These are phyloP conservation scores for Lagenaria siceraria DNA, from an alignment of 306 rosid species.

Conservation along the genomic window DNA sequence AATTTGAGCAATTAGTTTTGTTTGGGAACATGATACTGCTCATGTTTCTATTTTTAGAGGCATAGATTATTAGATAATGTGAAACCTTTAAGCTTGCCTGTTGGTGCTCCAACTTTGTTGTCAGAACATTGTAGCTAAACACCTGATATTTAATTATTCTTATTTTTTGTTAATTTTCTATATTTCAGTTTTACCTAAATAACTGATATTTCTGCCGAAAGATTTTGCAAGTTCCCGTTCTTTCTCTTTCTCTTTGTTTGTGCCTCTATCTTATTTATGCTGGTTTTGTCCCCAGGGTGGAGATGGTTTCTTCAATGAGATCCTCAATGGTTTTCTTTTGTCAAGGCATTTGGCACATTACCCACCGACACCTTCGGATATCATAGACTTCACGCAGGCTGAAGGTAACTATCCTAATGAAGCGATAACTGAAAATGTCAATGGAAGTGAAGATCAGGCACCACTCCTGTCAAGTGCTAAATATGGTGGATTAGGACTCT, in stretches of 20 bases:
- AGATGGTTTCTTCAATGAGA: constrained; percentile 96
- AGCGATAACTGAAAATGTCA: constrained; percentile 19
- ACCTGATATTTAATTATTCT: not conserved
- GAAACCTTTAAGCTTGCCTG: not conserved
- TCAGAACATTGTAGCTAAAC: not conserved
- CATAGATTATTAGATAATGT: not conserved
- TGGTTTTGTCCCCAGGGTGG: constrained; percentile 51
- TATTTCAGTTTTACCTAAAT: not conserved
- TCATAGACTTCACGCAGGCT: constrained; percentile 26
- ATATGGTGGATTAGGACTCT: constrained; percentile 20
- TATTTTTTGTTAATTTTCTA: not conserved
- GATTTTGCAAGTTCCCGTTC: not conserved
- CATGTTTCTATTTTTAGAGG: not conserved
- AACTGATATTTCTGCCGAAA: not conserved
- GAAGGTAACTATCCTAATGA: constrained; percentile 31
- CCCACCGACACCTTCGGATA: constrained; percentile 73
- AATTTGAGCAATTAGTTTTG: not conserved
- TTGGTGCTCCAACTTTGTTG: not conserved
- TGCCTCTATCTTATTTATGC: not conserved
- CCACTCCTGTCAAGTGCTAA: constrained; percentile 43
- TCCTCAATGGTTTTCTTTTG: constrained; percentile 88
- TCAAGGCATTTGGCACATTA: constrained; percentile 66
- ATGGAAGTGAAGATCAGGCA: constrained; percentile 34
- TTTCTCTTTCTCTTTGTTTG: not conserved
- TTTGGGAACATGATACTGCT: not conserved